Evolutionary conservation across 1,139 yeast genomes (phyloP).

Genomic region (Hansenula anomala): DNA sequence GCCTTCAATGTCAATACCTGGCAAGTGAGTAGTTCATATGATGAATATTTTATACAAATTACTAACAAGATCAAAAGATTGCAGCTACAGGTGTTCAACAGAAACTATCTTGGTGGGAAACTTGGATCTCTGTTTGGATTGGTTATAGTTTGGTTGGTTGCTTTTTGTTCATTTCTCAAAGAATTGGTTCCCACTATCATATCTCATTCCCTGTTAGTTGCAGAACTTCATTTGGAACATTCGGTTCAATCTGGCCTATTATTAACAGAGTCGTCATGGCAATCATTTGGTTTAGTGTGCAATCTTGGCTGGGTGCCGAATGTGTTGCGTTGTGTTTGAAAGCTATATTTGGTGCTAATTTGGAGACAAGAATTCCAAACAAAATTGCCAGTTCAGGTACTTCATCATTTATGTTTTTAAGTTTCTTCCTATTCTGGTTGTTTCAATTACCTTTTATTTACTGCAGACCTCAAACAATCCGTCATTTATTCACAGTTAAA

Average conservation of each 20-base stretch:
- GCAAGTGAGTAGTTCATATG: no score
- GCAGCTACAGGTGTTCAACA: conserved; percentile 76
- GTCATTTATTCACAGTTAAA: conserved; percentile 78
- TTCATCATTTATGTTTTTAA: conserved; percentile 64
- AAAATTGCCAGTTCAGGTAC: conserved; percentile 48
- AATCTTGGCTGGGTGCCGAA: conserved; percentile 77
- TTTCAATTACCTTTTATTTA: conserved; percentile 72
- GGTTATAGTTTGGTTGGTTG: conserved; percentile 59
- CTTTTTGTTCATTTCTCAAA: conserved; percentile 59
- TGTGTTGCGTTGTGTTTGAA: conserved; percentile 70
- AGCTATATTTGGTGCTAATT: conserved; percentile 60
- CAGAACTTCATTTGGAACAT: conserved; percentile 71
- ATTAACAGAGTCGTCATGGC: conserved; percentile 80
- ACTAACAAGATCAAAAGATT: no score
- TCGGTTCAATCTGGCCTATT: conserved; percentile 78
- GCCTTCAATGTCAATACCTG: conserved; percentile 85
- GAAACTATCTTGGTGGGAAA: conserved; percentile 86
- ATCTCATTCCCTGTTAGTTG: conserved; percentile 74
- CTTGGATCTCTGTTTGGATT: conserved; percentile 81
- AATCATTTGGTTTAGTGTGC: conserved; percentile 82
- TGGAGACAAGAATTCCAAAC: conserved; percentile 43
- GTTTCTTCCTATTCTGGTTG: conserved; percentile 77
- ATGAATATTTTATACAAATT: no score
- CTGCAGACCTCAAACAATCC: conserved; percentile 75
- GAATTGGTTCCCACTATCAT: conserved; percentile 72